Evolutionary conservation across 2,329 filamentous ascomycete genomes (phyloP).

Genomic region (Pseudogymnoascus sp.): DNA sequence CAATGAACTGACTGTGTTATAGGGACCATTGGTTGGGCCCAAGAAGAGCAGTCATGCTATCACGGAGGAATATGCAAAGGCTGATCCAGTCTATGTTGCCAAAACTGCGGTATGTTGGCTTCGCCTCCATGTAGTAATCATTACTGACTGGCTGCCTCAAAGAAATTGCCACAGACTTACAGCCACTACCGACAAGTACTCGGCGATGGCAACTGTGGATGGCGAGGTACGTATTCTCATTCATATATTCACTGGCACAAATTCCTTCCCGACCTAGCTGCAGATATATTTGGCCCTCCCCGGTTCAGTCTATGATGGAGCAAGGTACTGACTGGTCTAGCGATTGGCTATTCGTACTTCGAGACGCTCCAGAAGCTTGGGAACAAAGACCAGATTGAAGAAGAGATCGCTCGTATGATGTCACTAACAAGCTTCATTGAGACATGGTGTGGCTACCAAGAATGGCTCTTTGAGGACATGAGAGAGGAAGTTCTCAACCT

Average conservation of each 20-base stretch:
- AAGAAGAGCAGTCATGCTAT: constrained; percentile 71
- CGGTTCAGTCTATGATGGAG: constrained; percentile 12
- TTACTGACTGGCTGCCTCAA: constrained; percentile 13
- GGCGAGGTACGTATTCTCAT: constrained; percentile 66
- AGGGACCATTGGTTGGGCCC: constrained; percentile 79
- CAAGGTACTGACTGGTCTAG: constrained; percentile 39
- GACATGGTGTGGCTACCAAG: constrained; percentile 62
- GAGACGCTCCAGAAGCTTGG: constrained; percentile 69
- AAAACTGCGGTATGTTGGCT: constrained; percentile 71
- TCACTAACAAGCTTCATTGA: constrained; percentile 65
- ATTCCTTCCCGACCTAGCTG: constrained; percentile 1
- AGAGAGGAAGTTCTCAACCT: constrained; percentile 66
- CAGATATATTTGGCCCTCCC: neutral
- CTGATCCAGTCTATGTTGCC: constrained; percentile 73
- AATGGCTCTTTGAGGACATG: constrained; percentile 74
- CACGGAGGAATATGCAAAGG: constrained; percentile 78
- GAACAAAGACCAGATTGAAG: constrained; percentile 56
- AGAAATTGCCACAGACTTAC: constrained; percentile 78
- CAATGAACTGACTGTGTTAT: constrained; percentile 26
- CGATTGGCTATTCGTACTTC: constrained; percentile 88
- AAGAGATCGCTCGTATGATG: constrained; percentile 65
- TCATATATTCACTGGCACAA: neutral
- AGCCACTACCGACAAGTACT: constrained; percentile 80
- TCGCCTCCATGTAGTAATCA: neutral
- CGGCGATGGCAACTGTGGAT: constrained; percentile 94